Base-by-base conservation (phyloP, 257 asterid species). In the Echites panduratus region DNA sequence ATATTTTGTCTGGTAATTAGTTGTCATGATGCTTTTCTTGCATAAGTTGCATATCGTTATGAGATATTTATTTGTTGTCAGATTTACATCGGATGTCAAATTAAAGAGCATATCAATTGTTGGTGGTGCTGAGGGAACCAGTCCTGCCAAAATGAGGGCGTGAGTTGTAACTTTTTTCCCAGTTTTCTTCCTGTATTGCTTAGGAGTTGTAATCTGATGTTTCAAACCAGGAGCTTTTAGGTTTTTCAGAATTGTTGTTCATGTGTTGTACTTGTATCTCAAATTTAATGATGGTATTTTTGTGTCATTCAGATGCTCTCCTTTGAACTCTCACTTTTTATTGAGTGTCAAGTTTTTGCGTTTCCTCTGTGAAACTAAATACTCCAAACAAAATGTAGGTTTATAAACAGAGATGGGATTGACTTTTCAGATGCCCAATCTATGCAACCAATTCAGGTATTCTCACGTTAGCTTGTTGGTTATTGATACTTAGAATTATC, bases 61-160 rank as follows among this genome's bases (percentile, higher is more conserved):
- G 22, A 35, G 32, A 49, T 70, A 4, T 62, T 53, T 70, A 22
- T 44, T 71, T 75, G 44, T 62, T 73, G 45, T 59, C 78, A 94
- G 99, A 77, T 94, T 94, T 81, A 94, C 97, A 72, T 85, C 99
- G 72, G 99, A 94, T 84, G 99, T 89, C 43, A 94, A 94, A 84
- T 79, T 91, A 82, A 91, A 91, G 92, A 90, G 97, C 87, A 94
- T 94, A 70, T 89, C 97, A 68, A 58, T 94, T 70, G 87, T 94
- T 66, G 99, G 99, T 26, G 97, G 99, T 81, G 90, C 92, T 78
- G 96, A 87, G 79, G 97, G 97, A 77, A 87, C 97, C 58, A 91
- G 97, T 82, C 99, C 99, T 56, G 81, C 91, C 68, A 94, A 86
- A 84, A 87, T 94, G 97, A 94, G 99, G 83, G 97, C 80, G 97